Conservation (phyloP, 208 protist species). For the Wallacemonas sp. region DNA sequence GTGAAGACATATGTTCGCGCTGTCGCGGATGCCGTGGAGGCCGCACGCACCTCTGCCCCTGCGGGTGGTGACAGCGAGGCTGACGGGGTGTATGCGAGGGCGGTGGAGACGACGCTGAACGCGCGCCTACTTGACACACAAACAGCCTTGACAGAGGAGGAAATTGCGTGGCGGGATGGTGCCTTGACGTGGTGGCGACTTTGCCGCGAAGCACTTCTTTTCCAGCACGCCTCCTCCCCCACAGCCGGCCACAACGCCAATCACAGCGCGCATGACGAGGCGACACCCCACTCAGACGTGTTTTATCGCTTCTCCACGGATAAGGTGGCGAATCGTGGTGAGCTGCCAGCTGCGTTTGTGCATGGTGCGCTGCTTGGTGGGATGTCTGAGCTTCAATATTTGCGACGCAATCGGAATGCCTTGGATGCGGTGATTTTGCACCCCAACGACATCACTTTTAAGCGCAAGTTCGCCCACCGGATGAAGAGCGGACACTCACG, state of each 20-base stretch:
- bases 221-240: neutral
- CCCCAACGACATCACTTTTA: conserved; percentile 76
- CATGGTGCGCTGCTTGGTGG: conserved; percentile 72
- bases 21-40: neutral
- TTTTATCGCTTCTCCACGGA: conserved; percentile 8
- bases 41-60: neutral
- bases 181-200: conserved; percentile 9
- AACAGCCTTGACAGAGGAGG: neutral
- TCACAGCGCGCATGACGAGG: neutral
- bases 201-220: neutral
- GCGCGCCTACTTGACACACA: neutral
- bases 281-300: neutral
- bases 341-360: conserved; percentile 63
- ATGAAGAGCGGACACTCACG: conserved; percentile 57
- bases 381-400: conserved; percentile 58
- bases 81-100: neutral
- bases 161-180: too few relatives aligned
- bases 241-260: neutral
- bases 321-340: neutral
- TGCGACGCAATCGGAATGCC: conserved; percentile 65
- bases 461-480: conserved; percentile 68
- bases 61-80: neutral
- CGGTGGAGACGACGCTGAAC: neutral
- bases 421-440: conserved; percentile 79
- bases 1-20: conserved; percentile 1